Percentiles rank a stretch among this genome's conserved stretches.
Conservation (phyloP, 1,284 basidiomycete species). For the Exobasidium rhododendri region DNA sequence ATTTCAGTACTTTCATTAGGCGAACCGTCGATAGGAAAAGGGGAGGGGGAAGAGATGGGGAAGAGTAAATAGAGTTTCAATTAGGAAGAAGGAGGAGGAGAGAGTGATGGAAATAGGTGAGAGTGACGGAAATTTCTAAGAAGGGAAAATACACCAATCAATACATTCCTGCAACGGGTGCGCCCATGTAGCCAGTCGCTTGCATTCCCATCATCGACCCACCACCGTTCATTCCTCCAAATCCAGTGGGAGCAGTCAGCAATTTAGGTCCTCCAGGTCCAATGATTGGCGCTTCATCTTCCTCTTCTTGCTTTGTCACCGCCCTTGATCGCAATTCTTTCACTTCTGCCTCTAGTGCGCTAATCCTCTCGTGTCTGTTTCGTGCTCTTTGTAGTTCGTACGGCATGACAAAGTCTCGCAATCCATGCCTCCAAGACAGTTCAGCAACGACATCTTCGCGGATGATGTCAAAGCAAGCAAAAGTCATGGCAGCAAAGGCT, state of each 20-base stretch:
- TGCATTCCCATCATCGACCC: constrained; percentile 2
- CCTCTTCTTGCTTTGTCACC: constrained; percentile 78
- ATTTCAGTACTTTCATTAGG: too few relatives aligned
- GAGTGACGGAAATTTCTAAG: too few relatives aligned
- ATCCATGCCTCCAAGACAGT: constrained; percentile 87
- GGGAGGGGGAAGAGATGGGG: too few relatives aligned
- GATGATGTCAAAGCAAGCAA: constrained; percentile 86
- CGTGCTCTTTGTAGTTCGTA: constrained; percentile 79
- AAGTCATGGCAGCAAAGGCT: constrained; percentile 87
- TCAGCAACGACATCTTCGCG: constrained; percentile 89
- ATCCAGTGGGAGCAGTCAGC: constrained; percentile 3
- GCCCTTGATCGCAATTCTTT: constrained; percentile 70
- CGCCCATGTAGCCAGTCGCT: constrained; percentile 11
- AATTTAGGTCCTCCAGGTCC: constrained; percentile 25
- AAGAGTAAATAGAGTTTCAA: too few relatives aligned
- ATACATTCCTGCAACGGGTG: constrained; percentile 11
- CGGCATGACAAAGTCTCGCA: constrained; percentile 95
- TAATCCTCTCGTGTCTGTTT: constrained; percentile 36
- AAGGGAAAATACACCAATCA: too few relatives aligned
- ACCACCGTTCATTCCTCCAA: constrained; percentile 11
- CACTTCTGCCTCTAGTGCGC: constrained; percentile 74
- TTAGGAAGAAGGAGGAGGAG: too few relatives aligned
- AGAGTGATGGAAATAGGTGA: too few relatives aligned
- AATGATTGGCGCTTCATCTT: constrained; percentile 56
- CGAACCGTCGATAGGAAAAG: too few relatives aligned